Evolutionary conservation across 805 yeast genomes (phyloP), one percentile per base, ranked within the genome.

Genomic region (Naumovozyma baii): DNA sequence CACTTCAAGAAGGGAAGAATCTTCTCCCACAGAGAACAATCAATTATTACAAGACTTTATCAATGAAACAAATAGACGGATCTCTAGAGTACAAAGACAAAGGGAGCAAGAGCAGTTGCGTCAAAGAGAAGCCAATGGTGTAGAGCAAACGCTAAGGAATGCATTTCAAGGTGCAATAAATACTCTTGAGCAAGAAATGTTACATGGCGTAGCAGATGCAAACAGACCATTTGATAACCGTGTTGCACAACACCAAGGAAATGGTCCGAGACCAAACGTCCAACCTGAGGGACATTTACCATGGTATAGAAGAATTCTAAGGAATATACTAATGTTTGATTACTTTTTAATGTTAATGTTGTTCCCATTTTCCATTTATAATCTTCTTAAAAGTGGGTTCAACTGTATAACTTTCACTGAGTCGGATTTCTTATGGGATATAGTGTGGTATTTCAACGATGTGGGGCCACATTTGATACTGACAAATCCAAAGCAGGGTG

Each of bases 301-400:
- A 22, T 22, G 26, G 26, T 22, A 7, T 22, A 22, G 26, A 22
- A 22, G 26, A 4, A 36, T 60, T 17, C 31, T 56, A 12, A 40
- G 59, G 26, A 50, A 54, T 25, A 37, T 60, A 16, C 38, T 60
- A 17, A 38, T 56, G 3, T 33, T 60, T 17, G 63, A 60, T 41
- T 54, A 57, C 34, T 41, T 53, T 13, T 40, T 60, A 9, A 46
- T 57, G 38, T 39, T 54, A 8, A 18, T 60, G 9, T 45, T 59
- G 14, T 50, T 60, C 45, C 64, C 64, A 22, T 51, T 60, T 39
- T 52, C 62, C 12, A 37, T 54, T 3, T 60, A 58, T 48, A 60
- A 55, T 38, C 39, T 59, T 3, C 34, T 61, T 16, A 51, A 51
- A 26, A 46, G 55, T 25, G 52, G 58, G 9, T 53, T 59, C 29